A percentile compares a stretch with the other conserved stretches of the same genome.
These are phyloP conservation scores for Monosporascus cannonballus DNA, from an alignment of 2,329 filamentous ascomycete genomes.

Conservation along the genomic window DNA sequence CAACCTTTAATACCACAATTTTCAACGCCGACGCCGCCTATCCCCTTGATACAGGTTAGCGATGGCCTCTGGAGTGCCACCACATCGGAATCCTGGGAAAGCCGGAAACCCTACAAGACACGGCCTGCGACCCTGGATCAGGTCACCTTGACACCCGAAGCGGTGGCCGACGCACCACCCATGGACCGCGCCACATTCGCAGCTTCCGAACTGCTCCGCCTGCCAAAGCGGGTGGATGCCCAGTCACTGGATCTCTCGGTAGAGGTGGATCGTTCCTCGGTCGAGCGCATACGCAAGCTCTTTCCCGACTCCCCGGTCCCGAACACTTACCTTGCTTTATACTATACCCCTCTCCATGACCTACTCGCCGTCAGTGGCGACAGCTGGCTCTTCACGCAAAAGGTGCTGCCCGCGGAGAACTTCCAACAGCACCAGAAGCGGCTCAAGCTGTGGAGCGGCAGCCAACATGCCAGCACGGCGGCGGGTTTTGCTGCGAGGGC, in stretches of 20 bases:
- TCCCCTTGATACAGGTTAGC: conserved; percentile 41
- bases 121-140: conserved; percentile 24
- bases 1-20: conserved; percentile 35
- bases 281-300: conserved; percentile 29
- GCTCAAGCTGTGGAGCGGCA: conserved; percentile 31
- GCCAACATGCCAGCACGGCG: conserved; percentile 35
- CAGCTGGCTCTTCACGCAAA: conserved; percentile 52
- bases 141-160: conserved; percentile 29
- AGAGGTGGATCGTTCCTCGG: conserved; percentile 13
- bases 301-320: conserved; percentile 41
- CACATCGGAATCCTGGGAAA: conserved; percentile 40
- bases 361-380: conserved; percentile 53
- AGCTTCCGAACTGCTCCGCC: conserved; percentile 21
- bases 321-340: conserved; percentile 50
- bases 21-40: conserved; percentile 28
- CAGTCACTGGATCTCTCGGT: conserved; percentile 13
- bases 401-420: conserved; percentile 36
- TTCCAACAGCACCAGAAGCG: conserved; percentile 42
- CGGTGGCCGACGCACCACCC: conserved; percentile 25
- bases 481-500: conserved; percentile 46
- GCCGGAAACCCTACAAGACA: conserved; percentile 20
- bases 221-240: conserved; percentile 15
- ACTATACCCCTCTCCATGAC: conserved; percentile 52
- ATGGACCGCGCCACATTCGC: conserved; percentile 23
- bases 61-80: conserved; percentile 43